Evolutionary conservation across 176 grass and related monocot genomes (phyloP).

Genomic region (Oryza officinalis): DNA sequence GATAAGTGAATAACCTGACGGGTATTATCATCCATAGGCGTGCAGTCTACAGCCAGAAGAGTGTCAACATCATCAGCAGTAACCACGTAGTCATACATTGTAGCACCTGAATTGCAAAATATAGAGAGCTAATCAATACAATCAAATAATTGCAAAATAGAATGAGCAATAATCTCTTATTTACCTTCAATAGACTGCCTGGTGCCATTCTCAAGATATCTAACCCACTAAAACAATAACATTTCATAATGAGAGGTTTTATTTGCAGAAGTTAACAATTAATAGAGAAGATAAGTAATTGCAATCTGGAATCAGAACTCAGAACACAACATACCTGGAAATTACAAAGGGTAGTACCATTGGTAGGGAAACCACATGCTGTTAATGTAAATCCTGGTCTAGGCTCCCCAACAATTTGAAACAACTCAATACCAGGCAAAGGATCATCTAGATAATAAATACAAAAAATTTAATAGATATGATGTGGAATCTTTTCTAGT

Average conservation of each 20-base stretch:
- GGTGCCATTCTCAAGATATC: constrained; percentile 76
- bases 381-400: constrained; percentile 58
- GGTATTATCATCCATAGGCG: constrained; percentile 93
- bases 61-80: constrained; percentile 94
- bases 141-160: constrained; percentile 17
- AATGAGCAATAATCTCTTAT: constrained; percentile 2
- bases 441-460: constrained; percentile 51
- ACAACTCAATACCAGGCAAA: constrained; percentile 76
- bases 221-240: constrained; percentile 74
- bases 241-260: constrained; percentile 26
- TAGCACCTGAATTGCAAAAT: constrained; percentile 26
- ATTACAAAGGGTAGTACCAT: constrained; percentile 95
- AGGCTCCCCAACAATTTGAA: constrained; percentile 86
- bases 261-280: constrained; percentile 19
- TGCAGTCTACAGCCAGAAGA: constrained; percentile 89
- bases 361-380: constrained; percentile 78
- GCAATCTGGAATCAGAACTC: not conserved
- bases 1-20: constrained; percentile 58
- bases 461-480: constrained; percentile 48
- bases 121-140: constrained; percentile 32
- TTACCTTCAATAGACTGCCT: constrained; percentile 88
- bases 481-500: constrained; percentile 13
- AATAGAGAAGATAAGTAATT: constrained; percentile 27
- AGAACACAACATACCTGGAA: constrained; percentile 73
- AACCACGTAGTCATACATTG: constrained; percentile 75